phyloP scores from a whole-genome alignment of 305 asterid genomes.

The Fraxinus floribunda region DNA sequence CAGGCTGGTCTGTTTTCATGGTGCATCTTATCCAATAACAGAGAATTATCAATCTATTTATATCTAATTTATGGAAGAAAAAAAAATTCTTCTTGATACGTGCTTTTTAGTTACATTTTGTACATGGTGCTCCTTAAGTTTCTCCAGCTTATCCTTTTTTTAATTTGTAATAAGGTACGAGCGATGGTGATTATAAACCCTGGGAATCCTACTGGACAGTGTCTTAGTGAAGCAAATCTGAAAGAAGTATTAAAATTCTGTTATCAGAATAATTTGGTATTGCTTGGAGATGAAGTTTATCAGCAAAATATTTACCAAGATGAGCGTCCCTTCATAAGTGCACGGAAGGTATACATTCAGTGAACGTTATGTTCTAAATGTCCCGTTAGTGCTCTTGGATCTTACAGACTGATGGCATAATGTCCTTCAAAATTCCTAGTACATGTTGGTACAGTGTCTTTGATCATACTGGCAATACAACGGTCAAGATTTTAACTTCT shows the following conservation, averaged over 20 bases:
- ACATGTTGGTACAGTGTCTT: not conserved
- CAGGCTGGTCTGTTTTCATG: not conserved
- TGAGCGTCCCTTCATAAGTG: conserved; percentile 90
- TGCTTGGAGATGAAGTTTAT: conserved; percentile 97
- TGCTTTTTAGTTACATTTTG: not conserved
- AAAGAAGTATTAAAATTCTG: conserved; percentile 66
- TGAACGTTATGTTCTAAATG: conserved; percentile 2
- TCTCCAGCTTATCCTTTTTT: not conserved
- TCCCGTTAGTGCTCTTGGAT: conserved; percentile 10
- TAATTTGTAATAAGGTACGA: conserved; percentile 59
- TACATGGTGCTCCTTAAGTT: not conserved
- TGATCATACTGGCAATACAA: not conserved
- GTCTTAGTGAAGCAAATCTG: conserved; percentile 85
- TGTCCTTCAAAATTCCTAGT: not conserved
- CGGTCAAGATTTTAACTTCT: not conserved
- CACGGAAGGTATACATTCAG: conserved; percentile 63
- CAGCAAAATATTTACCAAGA: conserved; percentile 99
- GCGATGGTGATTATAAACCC: conserved; percentile 99
- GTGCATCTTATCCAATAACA: not conserved
- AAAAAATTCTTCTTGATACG: not conserved
- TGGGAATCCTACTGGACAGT: conserved; percentile 98
- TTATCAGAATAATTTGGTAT: conserved; percentile 74
- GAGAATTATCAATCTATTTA: not conserved
- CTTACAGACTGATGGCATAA: conserved; percentile 17
- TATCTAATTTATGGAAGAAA: not conserved